phyloP scores from a whole-genome alignment of 2,329 filamentous ascomycete species.

The Chrysoporthe cubensis region DNA sequence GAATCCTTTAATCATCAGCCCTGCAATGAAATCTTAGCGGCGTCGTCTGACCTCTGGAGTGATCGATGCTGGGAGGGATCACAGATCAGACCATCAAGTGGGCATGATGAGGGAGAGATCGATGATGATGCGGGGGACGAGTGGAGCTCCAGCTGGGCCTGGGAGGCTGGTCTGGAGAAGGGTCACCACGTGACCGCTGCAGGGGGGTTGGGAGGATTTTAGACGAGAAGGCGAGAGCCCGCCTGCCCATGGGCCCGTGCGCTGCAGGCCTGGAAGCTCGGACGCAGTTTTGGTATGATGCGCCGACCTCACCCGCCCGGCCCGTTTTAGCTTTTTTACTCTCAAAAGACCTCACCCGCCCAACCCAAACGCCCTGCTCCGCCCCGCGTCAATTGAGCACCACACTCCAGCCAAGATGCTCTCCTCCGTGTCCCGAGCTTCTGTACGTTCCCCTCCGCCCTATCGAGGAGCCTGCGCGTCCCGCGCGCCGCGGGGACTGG shows the following conservation, averaged over 20 bases:
- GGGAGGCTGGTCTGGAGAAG: conserved; percentile 12
- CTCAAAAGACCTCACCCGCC: conserved; percentile 47
- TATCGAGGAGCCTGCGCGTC: not conserved
- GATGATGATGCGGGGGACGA: conserved; percentile 5
- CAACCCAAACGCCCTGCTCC: conserved; percentile 34
- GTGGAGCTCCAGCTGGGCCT: not conserved
- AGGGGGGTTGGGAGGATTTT: not conserved
- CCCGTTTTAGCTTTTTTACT: conserved; percentile 28
- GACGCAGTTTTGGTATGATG: conserved; percentile 17
- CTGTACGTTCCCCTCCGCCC: conserved; percentile 49
- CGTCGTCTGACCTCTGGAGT: not conserved
- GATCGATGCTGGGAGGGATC: not conserved
- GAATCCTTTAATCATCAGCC: not conserved
- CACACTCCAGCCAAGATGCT: conserved; percentile 57
- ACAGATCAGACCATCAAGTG: not conserved
- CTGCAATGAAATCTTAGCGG: not conserved
- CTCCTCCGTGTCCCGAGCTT: conserved; percentile 57
- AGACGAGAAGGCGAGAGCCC: not conserved
- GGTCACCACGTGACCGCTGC: conserved; percentile 33
- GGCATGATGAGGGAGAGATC: not conserved
- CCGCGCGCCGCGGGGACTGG: not conserved
- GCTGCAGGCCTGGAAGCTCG: conserved; percentile 13
- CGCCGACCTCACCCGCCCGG: conserved; percentile 22
- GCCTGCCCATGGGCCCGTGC: too few relatives aligned
- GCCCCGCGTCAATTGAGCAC: conserved; percentile 51